Evolutionary conservation across 1,284 basidiomycete genomes (phyloP), one percentile per base, ranked within the genome.

Genomic region (Trametes pubescens): DNA sequence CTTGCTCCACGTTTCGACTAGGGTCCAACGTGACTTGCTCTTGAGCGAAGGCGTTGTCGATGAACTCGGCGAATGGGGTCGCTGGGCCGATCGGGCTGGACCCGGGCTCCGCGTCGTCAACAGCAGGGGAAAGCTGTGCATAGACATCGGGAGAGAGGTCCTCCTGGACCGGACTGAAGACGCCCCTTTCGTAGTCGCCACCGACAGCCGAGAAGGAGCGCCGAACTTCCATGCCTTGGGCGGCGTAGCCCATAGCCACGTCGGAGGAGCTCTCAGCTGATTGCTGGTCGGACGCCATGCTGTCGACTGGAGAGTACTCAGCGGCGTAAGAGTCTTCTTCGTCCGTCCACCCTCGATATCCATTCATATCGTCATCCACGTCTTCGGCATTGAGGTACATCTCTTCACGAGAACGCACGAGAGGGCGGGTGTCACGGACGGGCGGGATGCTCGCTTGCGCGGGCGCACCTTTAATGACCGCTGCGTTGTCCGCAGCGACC

Each of bases 371-470:
- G 65, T 83, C 82, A 67, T 82, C 82, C 44, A 71, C 71, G 55
- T 82, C 80, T 55, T 79, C 79, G 38, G 65, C 64, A 44, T 63
- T 67, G 13, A 51, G 51, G 55, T 73, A 72, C 72, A 71, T 69
- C 57, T 66, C 62, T 61, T 59, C 53, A 35, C 48, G 40, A 29
- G 62, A 40, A n/a, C 59, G 51, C 32, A 58, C 32, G 40, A 56
- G 49, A 26, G 56, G 62, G 38, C 55, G 59, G 51, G 61, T 61
- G 24, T 69, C 77, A 66, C 78, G 80, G 78, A 82, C 77, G 90
- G 90, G 90, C 88, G 89, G 88, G 88, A 89, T 84, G 82, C 87
- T 88, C 86, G 88, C 87, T 85, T 91, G 82, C 85, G 87, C 88
- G 86, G 80, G 87, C 78, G 82, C 74, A 86, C 90, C 90, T 91